Conservation (phyloP, 306 rosid genomes). For the Senna siamea region DNA sequence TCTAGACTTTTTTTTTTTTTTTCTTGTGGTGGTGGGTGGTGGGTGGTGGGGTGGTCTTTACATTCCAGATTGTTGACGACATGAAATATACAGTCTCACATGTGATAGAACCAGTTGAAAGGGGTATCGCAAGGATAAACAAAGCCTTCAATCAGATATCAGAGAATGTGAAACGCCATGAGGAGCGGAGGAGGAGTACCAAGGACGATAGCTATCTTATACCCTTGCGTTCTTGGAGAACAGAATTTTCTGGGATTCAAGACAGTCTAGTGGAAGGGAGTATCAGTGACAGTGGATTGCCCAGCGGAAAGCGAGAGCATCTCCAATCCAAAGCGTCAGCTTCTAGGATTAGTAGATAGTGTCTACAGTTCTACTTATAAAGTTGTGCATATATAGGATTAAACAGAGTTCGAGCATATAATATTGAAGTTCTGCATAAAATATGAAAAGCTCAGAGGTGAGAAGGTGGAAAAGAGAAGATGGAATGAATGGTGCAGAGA, state of each 20-base stretch:
- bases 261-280: constrained; percentile 76
- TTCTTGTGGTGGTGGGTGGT: too few relatives aligned
- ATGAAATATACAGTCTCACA: constrained; percentile 94
- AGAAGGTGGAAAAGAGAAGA: too few relatives aligned
- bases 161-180: constrained; percentile 89
- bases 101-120: constrained; percentile 94
- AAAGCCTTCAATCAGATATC: constrained; percentile 84
- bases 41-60: too few relatives aligned
- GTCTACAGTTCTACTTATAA: constrained; percentile 20
- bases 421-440: too few relatives aligned
- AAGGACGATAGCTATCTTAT: constrained; percentile 76
- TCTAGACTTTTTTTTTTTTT: constrained; percentile 22
- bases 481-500: too few relatives aligned
- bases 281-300: constrained; percentile 81
- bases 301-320: constrained; percentile 57
- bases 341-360: constrained; percentile 55
- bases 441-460: too few relatives aligned
- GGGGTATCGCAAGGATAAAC: constrained; percentile 84
- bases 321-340: constrained; percentile 58
- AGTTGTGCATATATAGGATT: neutral
- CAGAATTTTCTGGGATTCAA: constrained; percentile 73
- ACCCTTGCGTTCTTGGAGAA: constrained; percentile 71
- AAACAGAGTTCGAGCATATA: too few relatives aligned
- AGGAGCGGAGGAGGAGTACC: constrained; percentile 66
- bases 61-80: constrained; percentile 91